A percentile compares a stretch with the other conserved stretches of the same genome.
phyloP scores from a whole-genome alignment of 2,329 filamentous ascomycete genomes.

The Alternaria gaisen region DNA sequence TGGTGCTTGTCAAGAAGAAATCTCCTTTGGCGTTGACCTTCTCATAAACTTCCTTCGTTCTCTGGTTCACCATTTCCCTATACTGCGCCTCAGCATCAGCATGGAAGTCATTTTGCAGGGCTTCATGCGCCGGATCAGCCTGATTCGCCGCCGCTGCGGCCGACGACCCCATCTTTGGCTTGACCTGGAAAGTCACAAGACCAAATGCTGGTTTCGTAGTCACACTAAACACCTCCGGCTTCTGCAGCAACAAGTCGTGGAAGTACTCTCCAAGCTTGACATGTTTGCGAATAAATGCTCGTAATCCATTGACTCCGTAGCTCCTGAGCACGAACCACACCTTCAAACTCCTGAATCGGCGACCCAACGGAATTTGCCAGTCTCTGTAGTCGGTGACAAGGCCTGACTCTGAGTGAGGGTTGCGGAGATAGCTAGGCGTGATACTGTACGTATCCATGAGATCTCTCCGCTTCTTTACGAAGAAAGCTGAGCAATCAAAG shows the following conservation, averaged over 20 bases:
- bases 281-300: constrained; percentile 74
- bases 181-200: constrained; percentile 78
- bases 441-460: constrained; percentile 83
- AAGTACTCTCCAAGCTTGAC: constrained; percentile 77
- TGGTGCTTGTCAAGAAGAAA: constrained; percentile 82
- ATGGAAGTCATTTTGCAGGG: constrained; percentile 45
- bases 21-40: constrained; percentile 75
- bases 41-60: constrained; percentile 81
- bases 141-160: constrained; percentile 6
- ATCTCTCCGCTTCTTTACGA: constrained; percentile 76
- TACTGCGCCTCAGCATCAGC: constrained; percentile 49
- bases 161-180: constrained; percentile 13
- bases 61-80: constrained; percentile 67
- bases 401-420: constrained; percentile 80
- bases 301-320: constrained; percentile 81
- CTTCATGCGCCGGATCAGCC: constrained; percentile 42
- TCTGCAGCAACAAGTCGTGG: constrained; percentile 63
- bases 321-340: constrained; percentile 92
- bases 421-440: constrained; percentile 82
- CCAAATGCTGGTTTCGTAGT: constrained; percentile 79
- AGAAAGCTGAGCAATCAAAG: constrained; percentile 84
- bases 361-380: constrained; percentile 94
- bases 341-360: constrained; percentile 88
- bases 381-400: constrained; percentile 94
- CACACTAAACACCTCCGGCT: constrained; percentile 77